Base-by-base conservation (phyloP, 2,329 filamentous ascomycete species). In the Beauveria varroae region DNA sequence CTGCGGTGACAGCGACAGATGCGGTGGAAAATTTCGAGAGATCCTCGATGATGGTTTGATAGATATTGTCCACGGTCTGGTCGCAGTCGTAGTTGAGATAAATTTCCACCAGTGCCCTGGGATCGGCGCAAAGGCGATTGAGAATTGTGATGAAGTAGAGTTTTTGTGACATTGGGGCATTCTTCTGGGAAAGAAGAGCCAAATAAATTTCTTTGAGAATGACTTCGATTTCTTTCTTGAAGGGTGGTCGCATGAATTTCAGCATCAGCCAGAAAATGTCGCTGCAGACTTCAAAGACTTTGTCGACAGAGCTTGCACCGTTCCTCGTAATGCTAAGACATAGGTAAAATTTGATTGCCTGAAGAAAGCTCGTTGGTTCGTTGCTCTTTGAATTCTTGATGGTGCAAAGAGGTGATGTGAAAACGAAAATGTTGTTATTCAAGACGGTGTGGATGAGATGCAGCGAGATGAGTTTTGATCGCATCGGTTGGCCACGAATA, bases 41-140 rank as follows among this genome's bases (percentile, higher is more conserved):
- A 73, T 98, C 92, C 72, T 99, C 96, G 55, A 99, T 93, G 59
- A 98, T 87, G 22, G 84, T 88, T 74, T 99, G 95, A 73, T 96
- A 99, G 74, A 98, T 95, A 74, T 99, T 99, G 75, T 98, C 93
- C 63, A 98, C 85, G 46, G 91, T 92, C 63, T 93, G 84, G 70
- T 98, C 96, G 75, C 95, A 99, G 72, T 99, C 95, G 71, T 99
- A 99, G 74, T 99, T 99, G 64, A 99, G 83, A 74, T 99, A 99
- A 16, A 93, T 88, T 74, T 99, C 95, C 18, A 99, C 95, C 54
- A 99, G 74, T 0, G 91, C 93, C 66, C 91, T 84, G 1, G 93
- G 91, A 71, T 99, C 95, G 18, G 85, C 86, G 63, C 89, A 93
- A 53, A 99, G 80, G 62, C 93, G 84, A 68, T 91, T 89, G 57